Evolutionary conservation across 148 eudicot species (phyloP).

Genomic region (Fallopia convolvulus): DNA sequence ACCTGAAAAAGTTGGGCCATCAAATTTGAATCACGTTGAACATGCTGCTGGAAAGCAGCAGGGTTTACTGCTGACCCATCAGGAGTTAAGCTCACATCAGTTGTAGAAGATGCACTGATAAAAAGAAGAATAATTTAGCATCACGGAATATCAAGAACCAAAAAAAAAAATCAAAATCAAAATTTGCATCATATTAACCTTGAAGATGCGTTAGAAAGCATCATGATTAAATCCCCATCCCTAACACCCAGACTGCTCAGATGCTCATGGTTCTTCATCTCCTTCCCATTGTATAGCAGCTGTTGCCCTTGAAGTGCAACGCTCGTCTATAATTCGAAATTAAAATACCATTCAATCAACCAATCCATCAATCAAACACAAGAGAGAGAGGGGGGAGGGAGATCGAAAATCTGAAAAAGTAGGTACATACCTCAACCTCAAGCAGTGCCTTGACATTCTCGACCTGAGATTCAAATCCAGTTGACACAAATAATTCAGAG

Average conservation of each 20-base stretch:
- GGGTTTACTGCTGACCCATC: constrained; percentile 99
- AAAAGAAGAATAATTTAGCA: neutral
- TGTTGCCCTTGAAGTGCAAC: constrained; percentile 81
- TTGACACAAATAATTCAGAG: neutral
- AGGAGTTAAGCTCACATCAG: constrained; percentile 45
- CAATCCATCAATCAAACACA: constrained; percentile 1
- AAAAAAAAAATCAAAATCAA: neutral
- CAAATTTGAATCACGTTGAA: constrained; percentile 62
- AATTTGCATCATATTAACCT: constrained; percentile 11
- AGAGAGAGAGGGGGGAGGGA: neutral
- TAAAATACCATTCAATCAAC: neutral
- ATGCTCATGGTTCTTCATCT: constrained; percentile 75
- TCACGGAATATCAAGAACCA: neutral
- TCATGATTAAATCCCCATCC: constrained; percentile 95
- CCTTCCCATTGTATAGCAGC: constrained; percentile 73
- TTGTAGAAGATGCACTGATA: constrained; percentile 45
- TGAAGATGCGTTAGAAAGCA: constrained; percentile 50
- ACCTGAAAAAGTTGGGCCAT: constrained; percentile 91
- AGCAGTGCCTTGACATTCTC: constrained; percentile 95
- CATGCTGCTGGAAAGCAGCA: constrained; percentile 81
- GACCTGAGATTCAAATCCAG: constrained; percentile 39
- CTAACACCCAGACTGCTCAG: constrained; percentile 67
- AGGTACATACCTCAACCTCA: constrained; percentile 73
- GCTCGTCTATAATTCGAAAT: constrained; percentile 40
- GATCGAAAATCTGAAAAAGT: neutral